Percentiles rank a stretch among this genome's conserved stretches.
Conservation (phyloP, 1,284 basidiomycete genomes). For the Ganoderma resinaceum region DNA sequence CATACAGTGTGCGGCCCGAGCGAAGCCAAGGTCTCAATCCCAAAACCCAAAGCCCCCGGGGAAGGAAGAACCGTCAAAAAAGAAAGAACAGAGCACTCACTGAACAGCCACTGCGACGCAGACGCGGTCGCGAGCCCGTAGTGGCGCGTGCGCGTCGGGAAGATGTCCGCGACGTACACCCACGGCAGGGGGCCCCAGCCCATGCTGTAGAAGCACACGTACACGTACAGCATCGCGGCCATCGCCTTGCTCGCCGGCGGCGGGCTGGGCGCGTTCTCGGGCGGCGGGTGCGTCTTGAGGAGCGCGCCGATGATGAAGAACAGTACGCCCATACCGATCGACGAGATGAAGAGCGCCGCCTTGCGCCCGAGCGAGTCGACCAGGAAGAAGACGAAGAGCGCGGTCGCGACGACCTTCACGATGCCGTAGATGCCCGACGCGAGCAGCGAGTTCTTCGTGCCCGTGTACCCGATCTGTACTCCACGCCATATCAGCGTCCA, state of each 20-base stretch:
- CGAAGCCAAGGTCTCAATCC: not conserved
- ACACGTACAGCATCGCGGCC: constrained; percentile 81
- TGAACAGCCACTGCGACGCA: constrained; percentile 83
- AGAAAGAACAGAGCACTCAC: constrained; percentile 45
- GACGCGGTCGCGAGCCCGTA: constrained; percentile 78
- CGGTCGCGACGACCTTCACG: constrained; percentile 77
- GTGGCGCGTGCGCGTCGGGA: constrained; percentile 82
- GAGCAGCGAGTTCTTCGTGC: constrained; percentile 67
- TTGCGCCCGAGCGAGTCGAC: constrained; percentile 64
- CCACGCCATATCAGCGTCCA: constrained; percentile 10
- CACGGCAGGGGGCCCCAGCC: constrained; percentile 49
- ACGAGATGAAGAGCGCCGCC: constrained; percentile 69
- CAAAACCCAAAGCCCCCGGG: constrained; percentile 50
- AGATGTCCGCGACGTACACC: constrained; percentile 84
- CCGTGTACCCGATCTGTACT: constrained; percentile 67
- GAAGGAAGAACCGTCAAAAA: constrained; percentile 40
- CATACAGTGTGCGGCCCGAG: not conserved
- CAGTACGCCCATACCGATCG: constrained; percentile 61
- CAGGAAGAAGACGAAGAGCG: constrained; percentile 65
- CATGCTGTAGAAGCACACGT: constrained; percentile 80
- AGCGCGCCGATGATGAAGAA: constrained; percentile 77
- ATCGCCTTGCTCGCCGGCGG: constrained; percentile 67
- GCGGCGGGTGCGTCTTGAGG: constrained; percentile 76
- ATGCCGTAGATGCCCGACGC: constrained; percentile 87
- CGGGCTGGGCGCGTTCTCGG: constrained; percentile 49